Conservation (phyloP, 2,329 filamentous ascomycete species). For the Cladophialophora carrionii region DNA sequence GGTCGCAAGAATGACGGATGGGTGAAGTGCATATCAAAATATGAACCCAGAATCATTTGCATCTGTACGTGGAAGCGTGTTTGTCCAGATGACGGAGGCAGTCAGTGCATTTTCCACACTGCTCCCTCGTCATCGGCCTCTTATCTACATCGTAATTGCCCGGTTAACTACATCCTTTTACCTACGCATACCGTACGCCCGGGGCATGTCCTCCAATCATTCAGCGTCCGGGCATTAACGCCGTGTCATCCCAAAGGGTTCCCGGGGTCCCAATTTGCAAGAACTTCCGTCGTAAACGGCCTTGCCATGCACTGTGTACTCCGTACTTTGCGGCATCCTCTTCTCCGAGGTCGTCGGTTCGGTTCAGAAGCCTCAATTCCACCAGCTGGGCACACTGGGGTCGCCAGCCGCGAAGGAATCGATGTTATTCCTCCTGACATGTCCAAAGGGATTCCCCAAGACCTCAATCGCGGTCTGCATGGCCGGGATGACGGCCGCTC, state of each 20-base stretch:
- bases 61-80: slow-evolving; percentile 2
- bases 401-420: slow-evolving; percentile 14
- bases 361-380: slow-evolving; percentile 9
- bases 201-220: not conserved
- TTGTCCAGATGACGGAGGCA: slow-evolving; percentile 2
- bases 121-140: not conserved
- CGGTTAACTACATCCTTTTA: not conserved
- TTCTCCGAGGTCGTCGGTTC: not conserved
- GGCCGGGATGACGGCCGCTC: slow-evolving; percentile 16
- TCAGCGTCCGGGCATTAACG: not conserved
- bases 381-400: slow-evolving; percentile 12
- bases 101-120: not conserved
- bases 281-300: not conserved
- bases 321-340: not conserved
- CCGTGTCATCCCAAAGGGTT: not conserved
- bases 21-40: slow-evolving; percentile 1
- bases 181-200: not conserved
- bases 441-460: slow-evolving; percentile 18
- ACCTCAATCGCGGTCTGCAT: slow-evolving; percentile 21
- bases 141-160: slow-evolving; percentile 10
- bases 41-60: slow-evolving; percentile 8
- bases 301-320: not conserved
- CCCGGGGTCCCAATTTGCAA: not conserved
- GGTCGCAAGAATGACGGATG: not conserved
- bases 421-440: slow-evolving; percentile 6